These are phyloP conservation scores for Fusarium sambucinum DNA, from an alignment of 2,329 filamentous ascomycete species.

Conservation along the genomic window DNA sequence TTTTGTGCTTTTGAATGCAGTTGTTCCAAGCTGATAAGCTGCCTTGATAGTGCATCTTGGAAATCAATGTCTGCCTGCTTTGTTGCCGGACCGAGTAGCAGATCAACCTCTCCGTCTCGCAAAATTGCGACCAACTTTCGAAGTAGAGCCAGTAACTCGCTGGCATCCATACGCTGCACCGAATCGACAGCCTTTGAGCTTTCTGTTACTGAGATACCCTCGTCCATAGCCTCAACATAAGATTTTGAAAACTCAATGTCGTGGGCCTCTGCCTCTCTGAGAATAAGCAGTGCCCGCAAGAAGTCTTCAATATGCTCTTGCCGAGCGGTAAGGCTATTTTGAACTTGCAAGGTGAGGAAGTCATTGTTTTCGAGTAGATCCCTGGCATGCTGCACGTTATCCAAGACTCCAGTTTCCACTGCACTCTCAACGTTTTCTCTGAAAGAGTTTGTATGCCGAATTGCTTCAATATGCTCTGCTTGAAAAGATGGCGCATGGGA, in stretches of 20 bases:
- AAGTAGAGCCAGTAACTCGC: slow-evolving; percentile 48
- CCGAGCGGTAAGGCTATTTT: slow-evolving; percentile 46
- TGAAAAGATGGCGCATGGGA: slow-evolving; percentile 61
- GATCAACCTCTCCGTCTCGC: slow-evolving; percentile 53
- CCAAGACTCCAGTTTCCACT: slow-evolving; percentile 58
- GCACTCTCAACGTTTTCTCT: slow-evolving; percentile 63
- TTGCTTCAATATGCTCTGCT: slow-evolving; percentile 72
- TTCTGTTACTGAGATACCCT: slow-evolving; percentile 65
- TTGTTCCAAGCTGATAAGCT: slow-evolving; percentile 60
- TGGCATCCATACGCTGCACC: slow-evolving; percentile 67
- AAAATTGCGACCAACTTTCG: slow-evolving; percentile 47
- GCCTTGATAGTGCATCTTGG: slow-evolving; percentile 52
- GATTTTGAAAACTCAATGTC: slow-evolving; percentile 63
- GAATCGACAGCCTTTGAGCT: slow-evolving; percentile 67
- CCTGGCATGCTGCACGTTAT: slow-evolving; percentile 58
- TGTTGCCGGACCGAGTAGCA: slow-evolving; percentile 52
- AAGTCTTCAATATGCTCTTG: slow-evolving; percentile 58
- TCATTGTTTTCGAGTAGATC: slow-evolving; percentile 71
- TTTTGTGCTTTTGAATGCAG: slow-evolving; percentile 61
- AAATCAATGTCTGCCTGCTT: slow-evolving; percentile 51
- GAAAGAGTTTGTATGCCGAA: slow-evolving; percentile 78
- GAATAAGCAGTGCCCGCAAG: slow-evolving; percentile 62
- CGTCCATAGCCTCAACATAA: slow-evolving; percentile 71
- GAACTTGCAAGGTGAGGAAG: slow-evolving; percentile 62
- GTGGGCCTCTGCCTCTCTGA: slow-evolving; percentile 55